Base-by-base conservation (phyloP, 2,329 filamentous ascomycete species). In the Elsinoe perseae region DNA sequence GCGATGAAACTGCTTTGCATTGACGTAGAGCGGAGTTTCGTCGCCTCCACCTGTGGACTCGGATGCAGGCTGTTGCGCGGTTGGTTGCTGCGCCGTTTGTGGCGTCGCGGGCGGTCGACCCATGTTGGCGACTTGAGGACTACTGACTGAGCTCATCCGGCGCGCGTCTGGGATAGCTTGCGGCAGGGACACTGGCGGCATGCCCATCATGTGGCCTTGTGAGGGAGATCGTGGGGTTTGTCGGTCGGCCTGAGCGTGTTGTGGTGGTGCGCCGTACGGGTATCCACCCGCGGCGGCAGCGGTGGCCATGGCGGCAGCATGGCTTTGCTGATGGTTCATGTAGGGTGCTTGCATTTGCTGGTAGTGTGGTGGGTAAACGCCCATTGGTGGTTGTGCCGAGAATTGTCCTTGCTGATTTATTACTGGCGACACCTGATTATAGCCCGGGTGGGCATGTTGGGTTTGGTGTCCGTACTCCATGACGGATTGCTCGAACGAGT, bases 1-100 rank as follows among this genome's bases (percentile, higher is more conserved):
- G 23, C 93, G 87, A 69, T 98, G 93, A 64, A 98, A 98, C 67
- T 98, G 93, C 71, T 98, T 98, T 4, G 93, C 93, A 66, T 98
- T 98, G 66, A 98, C 93, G 64, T 98, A 98, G 1, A 98, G 77
- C 0, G 93, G 93, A 0, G 92, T 92, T 68, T 98, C 93, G 69
- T 97, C 93, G 3, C 84, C 83, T 12, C 80, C 80, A 12, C 76
- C 78, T 86, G 68, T 80, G 85, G 65, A 18, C 16, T 56, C 53
- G 25, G 42, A 16, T 12, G 50, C 30, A 12, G 21, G 38, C 28
- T 44, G 38, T 18, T 14, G 21, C 32, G 30, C 10, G 10, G 16
- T 10, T 27, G 36, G 12, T 25, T 83, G 77, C 50, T 72, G 68
- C 1, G 64, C 58, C n/a, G 57, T 55, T 40, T 57, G 57, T 1